phyloP scores from a whole-genome alignment of 768 basidiomycete genomes.

The Trametes punicea region DNA sequence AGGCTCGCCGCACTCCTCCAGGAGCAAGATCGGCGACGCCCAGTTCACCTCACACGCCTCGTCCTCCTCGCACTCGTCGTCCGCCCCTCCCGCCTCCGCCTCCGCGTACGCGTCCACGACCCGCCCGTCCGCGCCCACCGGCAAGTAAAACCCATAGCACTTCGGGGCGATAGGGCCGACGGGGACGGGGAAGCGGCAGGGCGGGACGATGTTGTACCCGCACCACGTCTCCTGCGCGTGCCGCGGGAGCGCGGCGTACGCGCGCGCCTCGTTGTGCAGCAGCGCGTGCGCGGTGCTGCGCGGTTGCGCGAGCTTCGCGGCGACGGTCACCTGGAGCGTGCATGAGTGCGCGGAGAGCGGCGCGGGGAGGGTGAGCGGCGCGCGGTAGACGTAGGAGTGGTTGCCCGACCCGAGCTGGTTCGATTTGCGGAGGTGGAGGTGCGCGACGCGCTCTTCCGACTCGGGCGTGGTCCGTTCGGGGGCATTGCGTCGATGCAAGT shows the following conservation, averaged over 20 bases:
- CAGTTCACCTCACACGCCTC: slow-evolving; percentile 11
- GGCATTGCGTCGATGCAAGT: no score
- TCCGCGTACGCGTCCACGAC: background rate
- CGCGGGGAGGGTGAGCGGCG: slow-evolving; percentile 49
- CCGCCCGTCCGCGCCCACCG: slow-evolving; percentile 17
- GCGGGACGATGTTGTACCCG: slow-evolving; percentile 44
- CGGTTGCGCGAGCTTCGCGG: slow-evolving; percentile 26
- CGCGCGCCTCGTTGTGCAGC: slow-evolving; percentile 37
- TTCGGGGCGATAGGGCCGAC: slow-evolving; percentile 54
- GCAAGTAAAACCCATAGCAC: slow-evolving; percentile 60
- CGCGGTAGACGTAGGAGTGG: slow-evolving; percentile 52
- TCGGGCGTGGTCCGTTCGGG: background rate
- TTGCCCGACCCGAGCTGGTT: slow-evolving; percentile 41
- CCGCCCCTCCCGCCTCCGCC: slow-evolving; percentile 13
- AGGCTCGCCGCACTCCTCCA: slow-evolving; percentile 46
- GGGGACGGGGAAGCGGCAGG: slow-evolving; percentile 43
- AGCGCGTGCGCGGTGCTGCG: slow-evolving; percentile 13
- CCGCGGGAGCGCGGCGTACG: slow-evolving; percentile 43
- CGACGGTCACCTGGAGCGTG: slow-evolving; percentile 26
- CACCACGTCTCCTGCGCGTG: slow-evolving; percentile 49
- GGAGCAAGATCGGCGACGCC: slow-evolving; percentile 40
- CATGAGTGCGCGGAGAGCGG: slow-evolving; percentile 26
- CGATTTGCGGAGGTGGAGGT: slow-evolving; percentile 45
- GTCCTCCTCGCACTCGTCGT: slow-evolving; percentile 5
- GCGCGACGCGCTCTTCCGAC: slow-evolving; percentile 29